Base-by-base conservation (phyloP, 805 yeast genomes). In the Huiozyma sinensis region DNA sequence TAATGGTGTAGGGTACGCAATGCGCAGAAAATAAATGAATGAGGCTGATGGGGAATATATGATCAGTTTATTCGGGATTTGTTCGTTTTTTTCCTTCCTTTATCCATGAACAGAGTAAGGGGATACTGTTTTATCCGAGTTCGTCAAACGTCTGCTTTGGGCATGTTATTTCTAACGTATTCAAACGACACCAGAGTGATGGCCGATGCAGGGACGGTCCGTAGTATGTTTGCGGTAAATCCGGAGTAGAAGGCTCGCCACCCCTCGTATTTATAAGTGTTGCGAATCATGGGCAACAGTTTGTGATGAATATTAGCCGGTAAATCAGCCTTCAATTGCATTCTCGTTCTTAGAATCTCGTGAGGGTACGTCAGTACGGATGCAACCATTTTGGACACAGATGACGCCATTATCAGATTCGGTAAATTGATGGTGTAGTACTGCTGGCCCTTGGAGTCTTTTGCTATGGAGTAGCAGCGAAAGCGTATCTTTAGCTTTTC, bases 181-280 rank as follows among this genome's bases (percentile, higher is more conserved):
- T 92, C 98, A 63, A 85, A 92, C 29, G 95, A 84, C 7, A 90
- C 88, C 53, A 92, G 70, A 2, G 98, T 92, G n/a, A 90, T 86
- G 1, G 97, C 97, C 53, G 88, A 77, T 1, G 96, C 89, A 4
- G 98, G 98, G 0, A 90, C 86, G 0, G 98, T 92, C 53, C 98
- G 70, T 30, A 86, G 76, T 56, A 92, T 66, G 58, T 92, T 92
- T 17, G 94, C 81, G 0, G 79, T 72, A 55, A 89, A 83, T 0
- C 98, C 98, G 1, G 92, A 81, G 58, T 92, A 92, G 60, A 87
- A 90, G 3, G 92, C 96, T 33, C 70, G 62, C 43, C 81, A 49
- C 3, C 97, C 96, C 58, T 89, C 96, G 43, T 46, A 57, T 50
- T 56, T 71, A 75, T 39, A 64, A 7, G 54, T 65, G 28, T 42